Conservation (phyloP, 257 asterid genomes). For the Marsdenia floribunda region DNA sequence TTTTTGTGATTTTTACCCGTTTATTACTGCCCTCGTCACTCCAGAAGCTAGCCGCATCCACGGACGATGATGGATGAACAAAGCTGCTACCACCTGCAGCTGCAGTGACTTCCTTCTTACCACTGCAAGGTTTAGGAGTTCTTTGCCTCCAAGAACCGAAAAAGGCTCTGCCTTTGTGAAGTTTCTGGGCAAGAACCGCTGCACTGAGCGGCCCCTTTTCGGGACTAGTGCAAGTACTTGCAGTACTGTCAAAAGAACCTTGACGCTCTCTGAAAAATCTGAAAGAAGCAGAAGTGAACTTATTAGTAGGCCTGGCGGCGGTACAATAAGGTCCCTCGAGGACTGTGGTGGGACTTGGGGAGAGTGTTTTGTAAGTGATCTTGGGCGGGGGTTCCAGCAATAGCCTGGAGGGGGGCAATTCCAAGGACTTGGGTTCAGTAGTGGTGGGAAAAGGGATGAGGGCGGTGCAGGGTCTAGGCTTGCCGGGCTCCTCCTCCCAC, state of each 20-base stretch:
- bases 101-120: constrained; percentile 18
- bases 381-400: constrained; percentile 18
- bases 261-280: constrained; percentile 34
- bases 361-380: constrained; percentile 33
- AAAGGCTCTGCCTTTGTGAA: constrained; percentile 19
- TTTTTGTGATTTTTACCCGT: constrained; percentile 22
- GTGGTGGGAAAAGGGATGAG: constrained; percentile 22
- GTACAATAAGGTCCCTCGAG: constrained; percentile 51
- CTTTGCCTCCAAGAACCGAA: constrained; percentile 29
- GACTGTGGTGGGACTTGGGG: constrained; percentile 43
- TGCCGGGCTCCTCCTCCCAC: constrained; percentile 85
- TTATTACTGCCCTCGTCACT: constrained; percentile 13
- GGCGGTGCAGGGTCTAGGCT: constrained; percentile 52
- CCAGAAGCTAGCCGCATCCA: constrained; percentile 12
- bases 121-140: constrained; percentile 21
- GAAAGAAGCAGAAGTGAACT: constrained; percentile 46
- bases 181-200: constrained; percentile 26
- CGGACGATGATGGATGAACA: constrained; percentile 40
- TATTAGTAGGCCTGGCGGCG: constrained; percentile 21
- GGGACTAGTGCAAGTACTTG: constrained; percentile 14
- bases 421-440: constrained; percentile 26
- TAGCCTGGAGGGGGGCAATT: constrained; percentile 53
- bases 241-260: constrained; percentile 35
- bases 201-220: constrained; percentile 22
- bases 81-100: constrained; percentile 32